Conservation (phyloP, 2,329 filamentous ascomycete species). For the Alternaria sp. region DNA sequence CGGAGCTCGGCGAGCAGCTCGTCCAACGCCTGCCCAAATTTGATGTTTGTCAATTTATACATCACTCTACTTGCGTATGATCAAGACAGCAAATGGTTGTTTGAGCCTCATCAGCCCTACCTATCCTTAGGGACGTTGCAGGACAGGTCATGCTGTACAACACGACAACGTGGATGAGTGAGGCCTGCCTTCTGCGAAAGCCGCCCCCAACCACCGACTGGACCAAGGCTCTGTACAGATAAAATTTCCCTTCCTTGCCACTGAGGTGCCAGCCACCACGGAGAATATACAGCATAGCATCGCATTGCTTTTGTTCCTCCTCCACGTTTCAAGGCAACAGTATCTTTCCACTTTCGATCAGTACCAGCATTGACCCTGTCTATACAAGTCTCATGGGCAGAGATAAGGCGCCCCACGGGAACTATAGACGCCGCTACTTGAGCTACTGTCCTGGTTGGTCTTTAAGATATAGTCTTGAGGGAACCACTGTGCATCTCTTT, state of each 20-base stretch:
- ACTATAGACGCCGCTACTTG: constrained; percentile 3
- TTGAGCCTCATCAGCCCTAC: constrained; percentile 2
- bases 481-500: not conserved
- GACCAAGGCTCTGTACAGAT: not conserved
- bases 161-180: not conserved
- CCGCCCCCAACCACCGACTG: constrained; percentile 1
- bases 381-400: not conserved
- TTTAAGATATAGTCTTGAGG: not conserved
- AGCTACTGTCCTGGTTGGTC: not conserved
- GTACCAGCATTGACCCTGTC: not conserved
- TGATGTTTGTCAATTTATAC: not conserved
- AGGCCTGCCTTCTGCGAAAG: not conserved
- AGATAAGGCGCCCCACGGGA: constrained; percentile 4
- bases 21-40: constrained; percentile 8
- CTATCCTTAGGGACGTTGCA: not conserved
- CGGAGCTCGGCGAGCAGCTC: constrained; percentile 7
- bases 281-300: not conserved
- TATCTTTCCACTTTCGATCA: not conserved
- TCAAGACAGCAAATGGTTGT: not conserved
- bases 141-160: not conserved
- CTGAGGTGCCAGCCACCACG: not conserved
- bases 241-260: not conserved
- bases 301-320: constrained; percentile 7
- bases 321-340: constrained; percentile 6
- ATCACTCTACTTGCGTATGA: not conserved